Evolutionary conservation across 805 yeast genomes (phyloP).

Genomic region (Lipomyces sp.): DNA sequence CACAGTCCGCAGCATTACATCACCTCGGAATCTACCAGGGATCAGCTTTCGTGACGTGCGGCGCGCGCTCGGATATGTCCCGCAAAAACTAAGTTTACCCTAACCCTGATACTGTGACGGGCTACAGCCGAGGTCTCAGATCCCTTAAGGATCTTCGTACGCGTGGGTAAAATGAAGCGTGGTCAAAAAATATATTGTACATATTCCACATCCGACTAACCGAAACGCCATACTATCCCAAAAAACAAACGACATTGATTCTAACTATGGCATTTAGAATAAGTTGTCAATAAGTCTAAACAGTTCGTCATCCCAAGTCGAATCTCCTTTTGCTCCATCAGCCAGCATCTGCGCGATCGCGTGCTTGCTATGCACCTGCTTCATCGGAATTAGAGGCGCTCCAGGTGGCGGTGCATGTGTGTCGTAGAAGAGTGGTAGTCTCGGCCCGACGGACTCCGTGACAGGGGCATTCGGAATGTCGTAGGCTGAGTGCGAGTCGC

Average conservation of each 20-base stretch:
- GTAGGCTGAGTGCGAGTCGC: background rate
- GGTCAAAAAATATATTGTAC: too few species aligned
- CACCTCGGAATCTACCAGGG: too few species aligned
- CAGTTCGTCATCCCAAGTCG: conserved; percentile 15
- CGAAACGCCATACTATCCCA: background rate
- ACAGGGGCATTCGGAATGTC: background rate
- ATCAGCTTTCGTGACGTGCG: background rate
- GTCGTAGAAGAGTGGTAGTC: background rate
- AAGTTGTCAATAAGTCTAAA: conserved; percentile 19
- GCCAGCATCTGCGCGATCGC: conserved; percentile 15
- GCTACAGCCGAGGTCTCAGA: too few species aligned
- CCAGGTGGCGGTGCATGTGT: background rate
- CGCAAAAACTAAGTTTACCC: too few species aligned
- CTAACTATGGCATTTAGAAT: background rate
- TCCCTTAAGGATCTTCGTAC: background rate
- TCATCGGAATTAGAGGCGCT: background rate
- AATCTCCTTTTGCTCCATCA: background rate
- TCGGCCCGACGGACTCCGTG: background rate
- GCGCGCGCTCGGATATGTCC: too few species aligned
- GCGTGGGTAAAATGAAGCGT: background rate
- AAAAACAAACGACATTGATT: background rate
- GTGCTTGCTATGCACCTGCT: background rate
- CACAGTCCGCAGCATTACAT: background rate
- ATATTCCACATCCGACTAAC: too few species aligned
- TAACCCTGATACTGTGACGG: too few species aligned